phyloP scores from a whole-genome alignment of 805 yeast species.

The Pichia phayaonensis region DNA sequence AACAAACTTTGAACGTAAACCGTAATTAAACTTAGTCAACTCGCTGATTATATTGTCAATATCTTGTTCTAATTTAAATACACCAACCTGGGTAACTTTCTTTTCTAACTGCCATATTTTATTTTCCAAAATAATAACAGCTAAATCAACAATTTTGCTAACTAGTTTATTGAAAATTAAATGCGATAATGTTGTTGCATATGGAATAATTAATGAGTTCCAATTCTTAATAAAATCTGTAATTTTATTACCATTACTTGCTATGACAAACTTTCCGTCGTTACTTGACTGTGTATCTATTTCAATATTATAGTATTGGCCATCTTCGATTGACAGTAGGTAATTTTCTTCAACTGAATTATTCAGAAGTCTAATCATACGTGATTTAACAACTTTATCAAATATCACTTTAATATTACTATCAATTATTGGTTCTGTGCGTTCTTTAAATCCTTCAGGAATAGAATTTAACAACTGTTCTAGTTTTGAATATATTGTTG shows the following conservation, averaged over 20 bases:
- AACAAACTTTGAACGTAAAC: constrained; percentile 68
- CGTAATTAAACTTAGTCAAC: constrained; percentile 65
- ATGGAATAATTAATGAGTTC: constrained; percentile 60
- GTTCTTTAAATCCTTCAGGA: constrained; percentile 6
- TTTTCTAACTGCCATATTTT: constrained; percentile 60
- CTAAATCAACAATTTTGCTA: constrained; percentile 40
- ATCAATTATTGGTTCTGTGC: constrained; percentile 23
- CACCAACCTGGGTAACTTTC: constrained; percentile 74
- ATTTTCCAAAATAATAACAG: constrained; percentile 55
- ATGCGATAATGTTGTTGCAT: constrained; percentile 29
- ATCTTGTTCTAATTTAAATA: constrained; percentile 77
- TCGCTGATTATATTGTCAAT: constrained; percentile 65
- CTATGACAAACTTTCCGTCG: not conserved
- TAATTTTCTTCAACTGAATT: constrained; percentile 34
- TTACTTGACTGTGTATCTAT: not conserved
- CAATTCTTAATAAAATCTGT: constrained; percentile 53
- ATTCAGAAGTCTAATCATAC: constrained; percentile 28
- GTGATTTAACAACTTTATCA: constrained; percentile 30
- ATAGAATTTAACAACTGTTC: constrained; percentile 3
- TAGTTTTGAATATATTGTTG: constrained; percentile 4
- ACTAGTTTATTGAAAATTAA: constrained; percentile 45
- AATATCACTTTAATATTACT: constrained; percentile 38
- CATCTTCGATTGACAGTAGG: constrained; percentile 27
- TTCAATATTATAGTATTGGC: constrained; percentile 3
- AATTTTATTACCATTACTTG: not conserved